Conservation (phyloP, 2,329 filamentous ascomycete species). For the Verticillium klebahnii region DNA sequence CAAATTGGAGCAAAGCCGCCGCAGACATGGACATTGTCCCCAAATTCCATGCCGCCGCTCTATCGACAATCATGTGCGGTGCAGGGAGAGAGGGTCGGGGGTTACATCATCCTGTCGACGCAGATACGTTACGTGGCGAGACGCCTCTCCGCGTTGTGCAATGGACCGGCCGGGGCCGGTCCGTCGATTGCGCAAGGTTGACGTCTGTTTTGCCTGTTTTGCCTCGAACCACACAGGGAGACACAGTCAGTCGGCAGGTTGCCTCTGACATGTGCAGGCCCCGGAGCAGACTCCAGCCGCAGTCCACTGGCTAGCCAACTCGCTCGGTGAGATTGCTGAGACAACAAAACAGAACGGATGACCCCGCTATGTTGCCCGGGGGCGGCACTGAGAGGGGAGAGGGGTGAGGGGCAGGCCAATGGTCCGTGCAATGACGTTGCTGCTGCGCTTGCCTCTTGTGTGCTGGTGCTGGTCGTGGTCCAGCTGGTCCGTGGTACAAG, state of each 20-base stretch:
- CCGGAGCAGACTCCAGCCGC: too few species aligned
- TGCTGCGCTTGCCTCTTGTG: not conserved
- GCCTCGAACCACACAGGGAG: not conserved
- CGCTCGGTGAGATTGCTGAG: not conserved
- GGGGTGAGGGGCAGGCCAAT: not conserved
- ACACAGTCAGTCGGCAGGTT: too few species aligned
- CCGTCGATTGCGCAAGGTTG: not conserved
- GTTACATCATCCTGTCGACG: not conserved
- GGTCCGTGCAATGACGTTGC: not conserved
- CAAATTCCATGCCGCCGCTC: not conserved
- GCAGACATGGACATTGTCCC: not conserved
- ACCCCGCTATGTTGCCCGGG: not conserved
- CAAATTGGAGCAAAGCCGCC: not conserved
- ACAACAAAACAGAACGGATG: not conserved
- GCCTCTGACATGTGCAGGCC: not conserved
- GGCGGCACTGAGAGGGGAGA: not conserved
- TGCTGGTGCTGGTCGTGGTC: not conserved
- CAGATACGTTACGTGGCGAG: not conserved
- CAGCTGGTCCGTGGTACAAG: too few species aligned
- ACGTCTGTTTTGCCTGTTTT: not conserved
- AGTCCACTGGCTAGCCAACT: too few species aligned
- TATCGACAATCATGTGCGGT: not conserved
- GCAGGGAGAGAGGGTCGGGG: not conserved
- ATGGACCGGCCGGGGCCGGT: too few species aligned
- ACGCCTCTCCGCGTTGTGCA: not conserved